A percentile compares a stretch with the other conserved stretches of the same genome.
Conservation (phyloP, 495 filamentous ascomycete species). For the Venustampulla echinocandica region DNA sequence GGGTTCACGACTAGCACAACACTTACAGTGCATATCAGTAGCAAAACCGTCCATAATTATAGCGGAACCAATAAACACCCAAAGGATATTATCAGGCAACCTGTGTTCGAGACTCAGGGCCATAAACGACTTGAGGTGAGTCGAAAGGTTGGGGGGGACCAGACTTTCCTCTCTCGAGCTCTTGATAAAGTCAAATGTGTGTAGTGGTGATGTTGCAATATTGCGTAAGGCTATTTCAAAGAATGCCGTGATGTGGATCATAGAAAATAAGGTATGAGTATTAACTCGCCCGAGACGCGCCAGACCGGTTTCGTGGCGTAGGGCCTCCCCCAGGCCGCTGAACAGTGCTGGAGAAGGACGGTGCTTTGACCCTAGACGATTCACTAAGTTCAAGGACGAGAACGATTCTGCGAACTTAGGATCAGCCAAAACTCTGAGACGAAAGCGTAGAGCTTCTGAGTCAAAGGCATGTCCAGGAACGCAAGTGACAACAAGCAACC, state of each 20-base stretch:
- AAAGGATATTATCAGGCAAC: constrained; percentile 4
- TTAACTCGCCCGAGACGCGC: constrained; percentile 7
- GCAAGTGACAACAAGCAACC: constrained; percentile 10
- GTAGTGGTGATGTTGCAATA: constrained; percentile 1
- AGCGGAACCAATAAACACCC: constrained; percentile 8
- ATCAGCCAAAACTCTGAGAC: constrained; percentile 2
- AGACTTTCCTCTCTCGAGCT: constrained; percentile 7
- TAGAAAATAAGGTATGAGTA: constrained; percentile 9
- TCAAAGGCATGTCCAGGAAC: constrained; percentile 4
- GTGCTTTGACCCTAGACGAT: constrained; percentile 2
- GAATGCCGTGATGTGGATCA: constrained; percentile 9
- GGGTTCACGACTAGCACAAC: constrained; percentile 1
- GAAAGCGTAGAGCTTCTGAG: constrained; percentile 5
- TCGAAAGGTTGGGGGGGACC: constrained; percentile 7
- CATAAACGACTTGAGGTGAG: constrained; percentile 10
- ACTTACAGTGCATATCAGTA: constrained; percentile 17
- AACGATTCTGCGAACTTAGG: constrained; percentile 10
- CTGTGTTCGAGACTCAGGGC: constrained; percentile 3
- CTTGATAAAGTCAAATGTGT: constrained; percentile 10
- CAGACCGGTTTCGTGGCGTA: constrained; percentile 4
- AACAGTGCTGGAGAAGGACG: not conserved
- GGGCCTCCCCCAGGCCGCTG: constrained; percentile 7
- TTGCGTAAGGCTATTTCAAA: constrained; percentile 11
- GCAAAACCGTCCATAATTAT: constrained; percentile 16
- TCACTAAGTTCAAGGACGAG: constrained; percentile 13